phyloP scores from a whole-genome alignment of 176 grass and related monocot genomes.

The Oryza coarctata region DNA sequence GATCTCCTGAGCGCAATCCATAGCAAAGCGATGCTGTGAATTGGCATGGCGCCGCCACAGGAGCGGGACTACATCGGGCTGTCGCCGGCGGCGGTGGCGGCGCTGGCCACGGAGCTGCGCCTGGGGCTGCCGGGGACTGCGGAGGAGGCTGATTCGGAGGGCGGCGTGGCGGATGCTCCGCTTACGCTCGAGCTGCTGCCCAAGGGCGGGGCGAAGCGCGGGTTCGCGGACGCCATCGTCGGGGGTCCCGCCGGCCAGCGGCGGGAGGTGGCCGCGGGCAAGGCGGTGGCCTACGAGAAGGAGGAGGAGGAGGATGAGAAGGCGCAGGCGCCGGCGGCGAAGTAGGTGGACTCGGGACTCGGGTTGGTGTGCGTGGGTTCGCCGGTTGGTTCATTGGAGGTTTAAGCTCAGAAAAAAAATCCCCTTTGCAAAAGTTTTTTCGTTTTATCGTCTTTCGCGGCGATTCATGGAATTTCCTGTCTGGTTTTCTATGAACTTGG shows the following conservation, averaged over 20 bases:
- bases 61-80: conserved; percentile 79
- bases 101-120: conserved; percentile 66
- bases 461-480: background rate
- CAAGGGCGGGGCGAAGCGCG: conserved; percentile 72
- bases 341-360: conserved; percentile 39
- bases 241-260: conserved; percentile 26
- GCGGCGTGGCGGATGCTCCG: background rate
- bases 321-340: conserved; percentile 49
- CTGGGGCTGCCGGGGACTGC: conserved; percentile 61
- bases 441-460: background rate
- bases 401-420: background rate
- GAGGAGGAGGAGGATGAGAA: conserved; percentile 57
- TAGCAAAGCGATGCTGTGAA: conserved; percentile 19
- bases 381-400: background rate
- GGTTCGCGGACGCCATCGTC: conserved; percentile 63
- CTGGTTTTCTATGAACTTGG: conserved; percentile 2
- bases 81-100: conserved; percentile 43
- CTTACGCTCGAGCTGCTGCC: conserved; percentile 63
- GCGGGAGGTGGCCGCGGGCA: conserved; percentile 28
- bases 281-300: conserved; percentile 8
- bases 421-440: background rate
- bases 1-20: background rate
- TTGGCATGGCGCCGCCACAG: conserved; percentile 54
- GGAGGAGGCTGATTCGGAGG: conserved; percentile 22
- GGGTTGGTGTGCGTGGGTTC: conserved; percentile 3